Conservation (phyloP, 331 rosid genomes). For the Malus hybrid region DNA sequence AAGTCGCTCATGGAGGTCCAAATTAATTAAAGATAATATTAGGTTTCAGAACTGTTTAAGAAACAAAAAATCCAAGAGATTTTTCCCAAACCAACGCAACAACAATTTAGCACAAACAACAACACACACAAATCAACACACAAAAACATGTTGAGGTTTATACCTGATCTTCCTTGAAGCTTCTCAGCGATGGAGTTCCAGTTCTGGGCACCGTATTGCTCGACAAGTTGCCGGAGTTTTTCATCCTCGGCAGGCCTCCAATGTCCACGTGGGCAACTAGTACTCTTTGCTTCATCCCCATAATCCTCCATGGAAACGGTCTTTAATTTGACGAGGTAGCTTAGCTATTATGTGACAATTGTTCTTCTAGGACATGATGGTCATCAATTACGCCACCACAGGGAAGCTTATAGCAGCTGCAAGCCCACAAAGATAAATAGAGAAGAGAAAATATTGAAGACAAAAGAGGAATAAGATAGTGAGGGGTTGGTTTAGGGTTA, state of each 20-base stretch:
- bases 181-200: constrained; percentile 96
- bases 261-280: constrained; percentile 70
- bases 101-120: neutral
- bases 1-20: neutral
- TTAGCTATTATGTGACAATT: neutral
- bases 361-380: neutral
- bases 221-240: constrained; percentile 64
- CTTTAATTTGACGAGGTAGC: neutral
- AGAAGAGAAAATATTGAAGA: constrained; percentile 27
- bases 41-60: neutral
- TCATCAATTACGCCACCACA: neutral
- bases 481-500: constrained; percentile 87
- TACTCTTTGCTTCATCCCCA: constrained; percentile 40
- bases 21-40: neutral
- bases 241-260: constrained; percentile 96
- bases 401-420: neutral
- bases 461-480: constrained; percentile 33
- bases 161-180: constrained; percentile 98
- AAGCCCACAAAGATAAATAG: constrained; percentile 25
- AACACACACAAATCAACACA: neutral
- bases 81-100: neutral
- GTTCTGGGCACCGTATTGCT: constrained; percentile 79
- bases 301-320: constrained; percentile 44
- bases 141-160: neutral
- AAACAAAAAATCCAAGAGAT: neutral